These are phyloP conservation scores for Apiotrichum akiyoshidainum DNA, from an alignment of 1,284 basidiomycete genomes.

Conservation along the genomic window DNA sequence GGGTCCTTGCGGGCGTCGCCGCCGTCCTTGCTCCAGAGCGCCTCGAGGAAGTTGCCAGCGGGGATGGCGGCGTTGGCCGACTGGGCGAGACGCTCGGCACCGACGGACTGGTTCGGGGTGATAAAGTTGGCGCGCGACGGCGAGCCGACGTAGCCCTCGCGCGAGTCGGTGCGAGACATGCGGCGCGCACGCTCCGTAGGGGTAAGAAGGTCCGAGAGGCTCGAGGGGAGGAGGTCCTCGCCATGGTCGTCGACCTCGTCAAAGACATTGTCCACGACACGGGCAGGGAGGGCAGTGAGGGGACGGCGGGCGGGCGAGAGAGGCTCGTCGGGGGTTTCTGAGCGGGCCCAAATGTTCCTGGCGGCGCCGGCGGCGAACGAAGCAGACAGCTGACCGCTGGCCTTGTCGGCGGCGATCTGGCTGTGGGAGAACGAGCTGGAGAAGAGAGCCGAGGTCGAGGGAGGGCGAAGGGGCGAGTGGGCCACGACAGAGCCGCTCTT, in stretches of 20 bases:
- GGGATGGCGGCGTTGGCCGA: constrained; percentile 46
- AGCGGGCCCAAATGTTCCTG: constrained; percentile 46
- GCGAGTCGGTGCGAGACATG: constrained; percentile 60
- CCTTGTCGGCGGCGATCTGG: constrained; percentile 20
- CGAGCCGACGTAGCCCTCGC: constrained; percentile 34
- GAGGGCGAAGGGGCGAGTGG: constrained; percentile 39
- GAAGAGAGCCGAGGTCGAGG: constrained; percentile 30
- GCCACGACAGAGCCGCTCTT: constrained; percentile 31
- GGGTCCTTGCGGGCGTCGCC: constrained; percentile 35
- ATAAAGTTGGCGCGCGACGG: constrained; percentile 26
- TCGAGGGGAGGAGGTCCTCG: constrained; percentile 82
- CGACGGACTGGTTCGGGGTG: constrained; percentile 22
- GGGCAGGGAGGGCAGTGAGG: neutral
- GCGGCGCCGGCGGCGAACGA: constrained; percentile 40
- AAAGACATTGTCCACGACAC: constrained; percentile 27
- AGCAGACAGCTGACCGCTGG: constrained; percentile 35
- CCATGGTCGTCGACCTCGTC: constrained; percentile 59
- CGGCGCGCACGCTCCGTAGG: constrained; percentile 74
- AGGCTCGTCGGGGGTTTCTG: constrained; percentile 38
- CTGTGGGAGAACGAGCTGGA: constrained; percentile 44
- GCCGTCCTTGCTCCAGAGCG: constrained; percentile 46
- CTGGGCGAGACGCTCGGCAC: constrained; percentile 42
- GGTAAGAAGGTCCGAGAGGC: constrained; percentile 78
- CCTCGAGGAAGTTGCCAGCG: constrained; percentile 40
- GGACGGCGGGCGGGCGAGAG: constrained; percentile 28